Percentiles rank a stretch among this genome's conserved stretches.
Conservation (phyloP, 768 basidiomycete species). For the Agaricus subrufescens region DNA sequence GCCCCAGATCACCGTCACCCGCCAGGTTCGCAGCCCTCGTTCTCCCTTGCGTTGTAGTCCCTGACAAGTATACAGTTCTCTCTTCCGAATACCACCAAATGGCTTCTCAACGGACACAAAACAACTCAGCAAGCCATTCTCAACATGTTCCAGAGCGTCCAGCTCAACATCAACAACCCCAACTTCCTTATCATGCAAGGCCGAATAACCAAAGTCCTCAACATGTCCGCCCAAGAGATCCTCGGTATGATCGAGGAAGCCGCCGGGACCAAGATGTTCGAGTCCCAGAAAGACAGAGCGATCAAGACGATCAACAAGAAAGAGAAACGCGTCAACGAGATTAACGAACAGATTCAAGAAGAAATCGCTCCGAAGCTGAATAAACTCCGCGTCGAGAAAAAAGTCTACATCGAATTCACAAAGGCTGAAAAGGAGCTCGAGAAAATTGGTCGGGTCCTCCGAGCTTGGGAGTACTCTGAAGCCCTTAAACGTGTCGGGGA, state of each 20-base stretch:
- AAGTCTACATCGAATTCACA: constrained; percentile 84
- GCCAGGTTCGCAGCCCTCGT: constrained; percentile 59
- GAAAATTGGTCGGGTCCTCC: constrained; percentile 71
- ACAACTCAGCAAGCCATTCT: constrained; percentile 81
- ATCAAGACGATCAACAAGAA: constrained; percentile 96
- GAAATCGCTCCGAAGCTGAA: constrained; percentile 95
- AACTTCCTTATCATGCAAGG: constrained; percentile 99
- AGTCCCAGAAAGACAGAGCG: constrained; percentile 96
- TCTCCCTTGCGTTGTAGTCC: neutral
- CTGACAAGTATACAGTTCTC: constrained; percentile 57
- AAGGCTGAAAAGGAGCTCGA: constrained; percentile 88
- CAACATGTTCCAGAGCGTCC: constrained; percentile 91
- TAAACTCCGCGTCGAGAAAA: constrained; percentile 84
- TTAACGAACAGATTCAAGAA: constrained; percentile 72
- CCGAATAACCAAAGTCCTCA: constrained; percentile 96
- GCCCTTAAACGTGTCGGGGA: constrained; percentile 44
- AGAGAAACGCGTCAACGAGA: constrained; percentile 91
- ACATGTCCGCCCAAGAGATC: constrained; percentile 98
- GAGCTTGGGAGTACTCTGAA: constrained; percentile 87
- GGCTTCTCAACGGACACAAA: constrained; percentile 95
- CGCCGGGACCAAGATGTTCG: constrained; percentile 98
- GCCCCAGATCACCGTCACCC: constrained; percentile 92
- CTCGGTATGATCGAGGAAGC: constrained; percentile 99
- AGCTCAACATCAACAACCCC: constrained; percentile 99
- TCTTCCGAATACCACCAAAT: constrained; percentile 90